Evolutionary conservation across 192 early-diverging fungal genomes (phyloP), one percentile per base, ranked within the genome.

Genomic region (Chytriomyces confervae): DNA sequence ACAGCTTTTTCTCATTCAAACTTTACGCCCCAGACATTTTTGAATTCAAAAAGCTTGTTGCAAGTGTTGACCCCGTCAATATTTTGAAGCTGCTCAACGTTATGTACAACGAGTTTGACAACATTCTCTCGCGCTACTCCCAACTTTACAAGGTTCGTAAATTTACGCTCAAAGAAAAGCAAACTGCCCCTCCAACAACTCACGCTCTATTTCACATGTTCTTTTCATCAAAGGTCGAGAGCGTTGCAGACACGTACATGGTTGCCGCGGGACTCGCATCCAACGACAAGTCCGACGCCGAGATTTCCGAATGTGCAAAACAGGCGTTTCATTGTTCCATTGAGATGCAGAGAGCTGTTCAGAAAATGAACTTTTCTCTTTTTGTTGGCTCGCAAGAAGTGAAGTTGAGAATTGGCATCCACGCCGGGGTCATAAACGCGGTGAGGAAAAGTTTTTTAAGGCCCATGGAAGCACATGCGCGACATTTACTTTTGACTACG

Each of bases 361-460:
- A 60, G 8, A 44, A 8, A 10, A 44, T 71, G 49, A 57, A 78
- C 44, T 53, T 78, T 46, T 11, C 16, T 9, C 23, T 20, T 5
- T 44, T 78, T 53, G 77, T 69, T 50, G 53, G 49, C 1, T 75
- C 80, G 23, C 13, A 77, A 24, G 23, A 18, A 53, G 47, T 84
- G 62, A 9, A 68, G 27, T 43, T 81, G 6, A 57, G 82, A n/a
- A 81, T 84, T 43, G 84, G 84, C 3, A 45, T 84, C 27, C 74
- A 82, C 72, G 67, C 81, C 57, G 84, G 84, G 7, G 69, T 73
- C 13, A 71, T 78, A 7, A 68, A 53, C 46, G 77, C 67, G n/a
- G 75, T 77, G 53, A 68, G 64, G 20, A 27, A 36, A 36, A 1
- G 36, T 36, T 36, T 36, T 27, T 36, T 2, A 4, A 36, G 36